Base-by-base conservation (phyloP, 129 eudicot genomes). In the Lactuca sativa region DNA sequence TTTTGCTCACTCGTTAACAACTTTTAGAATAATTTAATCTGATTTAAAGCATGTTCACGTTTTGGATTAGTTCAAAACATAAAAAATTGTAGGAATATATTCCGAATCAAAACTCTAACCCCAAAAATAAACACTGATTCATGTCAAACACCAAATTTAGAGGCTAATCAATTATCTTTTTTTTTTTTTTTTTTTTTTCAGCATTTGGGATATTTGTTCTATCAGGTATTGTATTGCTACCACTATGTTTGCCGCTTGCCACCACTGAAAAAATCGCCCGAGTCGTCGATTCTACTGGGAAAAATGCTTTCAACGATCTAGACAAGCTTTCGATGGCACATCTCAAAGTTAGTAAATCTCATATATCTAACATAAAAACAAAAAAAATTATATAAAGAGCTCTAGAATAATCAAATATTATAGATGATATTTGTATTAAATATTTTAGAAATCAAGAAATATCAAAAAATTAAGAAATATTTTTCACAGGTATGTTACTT, bases 291-390 rank as follows among this genome's bases (percentile, higher is more conserved):
- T 69, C 80, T 32, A 90, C 90, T 5, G 92, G 97, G 80, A 70
- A 85, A 32, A 90, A 84, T 38, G 71, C 95, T 59, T 90, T 90
- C 70, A 52, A 67, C 5, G 87, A 87, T 17, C 88, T 93, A 43
- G 99, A 93, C 83, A 90, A 67, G 69, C 81, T 89, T 41, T 78
- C 99, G 32, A 93, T 93, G 95, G 99, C 85, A 31, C 88, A 90
- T 71, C 21, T 93, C 70, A 78, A 78, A 67, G 98, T 92, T 68
- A 86, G 88, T 36, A 36, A 36, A 36, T 36, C 5, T 6, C 6
- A 36, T 36, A 34, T 34, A 36, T 6, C 6, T 36, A 36, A 36
- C 38, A 4, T 34, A 3, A 34, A 34, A 34, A 34, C 0, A 34
- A 34, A 1, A 34, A 1, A 34, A 34, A 34, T 3, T 2, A 33